Evolutionary conservation across 1,284 basidiomycete genomes (phyloP).

Genomic region (Cystobasidium slooffiae): DNA sequence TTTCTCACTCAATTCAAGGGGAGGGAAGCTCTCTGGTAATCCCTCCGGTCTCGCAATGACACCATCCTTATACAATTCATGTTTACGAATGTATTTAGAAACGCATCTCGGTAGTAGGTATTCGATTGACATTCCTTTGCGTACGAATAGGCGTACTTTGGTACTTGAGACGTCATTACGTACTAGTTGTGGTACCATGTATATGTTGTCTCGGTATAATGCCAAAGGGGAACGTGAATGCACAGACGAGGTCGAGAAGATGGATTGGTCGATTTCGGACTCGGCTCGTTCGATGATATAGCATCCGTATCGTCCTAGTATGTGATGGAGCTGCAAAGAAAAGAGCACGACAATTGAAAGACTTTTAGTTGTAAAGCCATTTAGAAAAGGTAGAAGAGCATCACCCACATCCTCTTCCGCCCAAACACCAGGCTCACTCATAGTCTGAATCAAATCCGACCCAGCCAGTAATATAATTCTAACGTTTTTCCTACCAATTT

Average conservation of each 20-base stretch:
- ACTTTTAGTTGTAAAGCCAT: too few relatives aligned
- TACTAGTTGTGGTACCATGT: constrained; percentile 92
- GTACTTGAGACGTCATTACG: constrained; percentile 98
- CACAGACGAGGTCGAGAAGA: constrained; percentile 51
- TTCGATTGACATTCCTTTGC: constrained; percentile 88
- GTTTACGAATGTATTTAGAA: constrained; percentile 89
- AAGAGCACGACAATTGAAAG: too few relatives aligned
- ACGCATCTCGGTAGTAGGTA: constrained; percentile 91
- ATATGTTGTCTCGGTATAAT: constrained; percentile 74
- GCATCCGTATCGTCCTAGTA: constrained; percentile 89
- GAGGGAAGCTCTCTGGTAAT: constrained; percentile 31
- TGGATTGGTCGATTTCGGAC: constrained; percentile 69
- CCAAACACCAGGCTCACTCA: constrained; percentile 99
- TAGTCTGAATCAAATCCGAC: constrained; percentile 94
- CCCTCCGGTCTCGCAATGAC: constrained; percentile 37
- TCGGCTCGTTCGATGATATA: constrained; percentile 95
- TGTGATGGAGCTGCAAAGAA: constrained; percentile 80
- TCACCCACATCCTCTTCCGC: constrained; percentile 80
- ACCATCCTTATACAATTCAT: constrained; percentile 61
- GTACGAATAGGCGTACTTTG: constrained; percentile 85
- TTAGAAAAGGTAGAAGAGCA: neutral
- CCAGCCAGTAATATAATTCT: constrained; percentile 93
- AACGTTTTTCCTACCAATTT: constrained; percentile 56
- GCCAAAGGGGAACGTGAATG: constrained; percentile 49
- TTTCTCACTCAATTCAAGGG: constrained; percentile 33